Evolutionary conservation across 2,329 filamentous ascomycete species (phyloP), one percentile per base, ranked within the genome.

Genomic region (Hysterium pulicare): DNA sequence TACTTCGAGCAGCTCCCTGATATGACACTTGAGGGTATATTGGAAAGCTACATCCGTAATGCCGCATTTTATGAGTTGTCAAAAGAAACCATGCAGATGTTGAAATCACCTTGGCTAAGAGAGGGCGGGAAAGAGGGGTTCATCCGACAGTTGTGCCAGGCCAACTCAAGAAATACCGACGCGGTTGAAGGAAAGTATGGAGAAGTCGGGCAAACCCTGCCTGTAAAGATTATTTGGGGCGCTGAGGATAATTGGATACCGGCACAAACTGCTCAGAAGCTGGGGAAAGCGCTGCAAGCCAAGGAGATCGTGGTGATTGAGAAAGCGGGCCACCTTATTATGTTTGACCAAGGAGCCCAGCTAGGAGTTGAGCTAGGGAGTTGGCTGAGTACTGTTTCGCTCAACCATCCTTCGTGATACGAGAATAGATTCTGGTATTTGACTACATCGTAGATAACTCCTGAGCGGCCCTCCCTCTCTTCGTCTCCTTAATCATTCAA

Each of bases 151-250:
- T 36, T 56, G 37, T 56, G 53, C 35, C 53, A 54, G 22, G 53
- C 53, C 1, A 48, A 48, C 17, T 35, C 33, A 28, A 50, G 51
- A n/a, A 53, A 40, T 40, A 50, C 47, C 2, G 48, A 53, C 3
- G 48, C 33, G 13, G 41, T 54, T 3, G 51, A 56, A 24, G 35
- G 40, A n/a, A 35, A 46, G 15, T 56, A 54, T 44, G 35, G 7
- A 9, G 45, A 53, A 33, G 42, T 56, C 26, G 48, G 49, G 10
- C 20, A 33, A 13, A 19, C 30, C 4, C 30, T 54, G 20, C 48
- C 45, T 17, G 42, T 56, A 5, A 53, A 53, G 37, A 41, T 56
- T 23, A 43, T 56, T 22, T 56, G 53, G 53, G 53, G 53, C 2
- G 38, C 16, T 5, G 19, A 56, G 23, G 53, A 56, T 43, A 38